Base-by-base conservation (phyloP, 1,284 basidiomycete genomes). In the Microbotryum violaceum region DNA sequence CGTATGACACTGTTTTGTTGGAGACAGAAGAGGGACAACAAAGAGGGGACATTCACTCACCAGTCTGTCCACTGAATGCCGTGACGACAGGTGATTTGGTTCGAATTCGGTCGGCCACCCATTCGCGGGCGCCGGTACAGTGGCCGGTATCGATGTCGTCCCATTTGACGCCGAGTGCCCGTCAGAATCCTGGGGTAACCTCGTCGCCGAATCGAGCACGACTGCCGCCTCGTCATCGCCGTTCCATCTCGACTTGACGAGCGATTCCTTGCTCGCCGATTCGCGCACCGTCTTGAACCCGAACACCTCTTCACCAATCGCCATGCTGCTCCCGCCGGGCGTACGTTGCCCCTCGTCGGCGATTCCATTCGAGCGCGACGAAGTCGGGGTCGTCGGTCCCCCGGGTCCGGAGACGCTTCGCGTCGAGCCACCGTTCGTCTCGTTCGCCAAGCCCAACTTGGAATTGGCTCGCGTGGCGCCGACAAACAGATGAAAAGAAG, bases 251-350 rank as follows among this genome's bases (percentile, higher is more conserved):
- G 55, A 63, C 47, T 56, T 56, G 23, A 29, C 20, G 12, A 53
- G 51, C 31, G 54, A 27, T 51, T 62, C 60, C 48, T 62, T 61
- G 21, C 56, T 60, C 42, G 57, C 48, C 27, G 55, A 46, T 42
- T 14, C 12, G 27, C 23, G 54, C 54, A 33, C 67, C 67, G 37
- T 42, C 3, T 42, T 42, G 37, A 68, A 68, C 8, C 67, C 67
- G 42, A 69, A 69, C 9, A 69, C 56, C 46, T 69, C 67, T 23
- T 58, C 60, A 7, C 67, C 67, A 27, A 69, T 59, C 7, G 65
- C 67, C 16, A 69, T 49, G 14, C 54, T 57, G 37, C 37, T 42
- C 3, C 67, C 67, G 10, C 67, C 67, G 1, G 67, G 67, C 6
- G 67, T 69, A 5, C 65, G 49, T 51, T 61, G 67, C 0, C 59